These are phyloP conservation scores for Fusarium aywerte DNA, from an alignment of 2,329 filamentous ascomycete species.

Conservation along the genomic window DNA sequence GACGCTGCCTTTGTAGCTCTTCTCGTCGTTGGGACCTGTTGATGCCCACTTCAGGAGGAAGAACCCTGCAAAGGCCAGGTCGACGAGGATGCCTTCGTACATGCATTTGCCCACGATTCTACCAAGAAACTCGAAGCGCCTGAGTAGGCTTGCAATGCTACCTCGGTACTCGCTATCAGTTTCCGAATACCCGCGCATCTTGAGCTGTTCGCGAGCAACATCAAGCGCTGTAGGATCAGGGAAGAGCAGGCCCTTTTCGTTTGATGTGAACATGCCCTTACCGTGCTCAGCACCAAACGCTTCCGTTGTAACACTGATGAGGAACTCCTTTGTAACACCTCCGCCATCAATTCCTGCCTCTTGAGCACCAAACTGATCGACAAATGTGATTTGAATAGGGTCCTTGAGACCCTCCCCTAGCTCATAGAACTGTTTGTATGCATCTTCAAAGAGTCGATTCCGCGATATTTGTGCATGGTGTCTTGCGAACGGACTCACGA, in stretches of 20 bases:
- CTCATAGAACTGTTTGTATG: slow-evolving; percentile 82
- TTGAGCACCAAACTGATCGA: slow-evolving; percentile 85
- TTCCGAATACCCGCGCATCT: slow-evolving; percentile 62
- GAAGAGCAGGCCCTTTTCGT: slow-evolving; percentile 86
- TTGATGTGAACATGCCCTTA: slow-evolving; percentile 78
- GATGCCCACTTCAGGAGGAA: slow-evolving; percentile 96
- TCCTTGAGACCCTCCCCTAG: slow-evolving; percentile 89
- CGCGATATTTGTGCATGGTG: slow-evolving; percentile 85
- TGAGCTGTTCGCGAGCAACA: slow-evolving; percentile 69
- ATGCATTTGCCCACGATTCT: slow-evolving; percentile 95
- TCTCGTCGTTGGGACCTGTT: slow-evolving; percentile 70
- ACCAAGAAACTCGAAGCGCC: slow-evolving; percentile 89
- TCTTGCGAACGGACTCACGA: slow-evolving; percentile 55
- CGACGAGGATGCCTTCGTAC: slow-evolving; percentile 95
- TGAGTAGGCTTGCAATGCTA: slow-evolving; percentile 69
- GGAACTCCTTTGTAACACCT: slow-evolving; percentile 96
- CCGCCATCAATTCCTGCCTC: slow-evolving; percentile 98
- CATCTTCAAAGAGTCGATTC: slow-evolving; percentile 84
- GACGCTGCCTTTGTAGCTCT: slow-evolving; percentile 87
- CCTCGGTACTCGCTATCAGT: slow-evolving; percentile 66
- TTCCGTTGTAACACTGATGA: slow-evolving; percentile 87
- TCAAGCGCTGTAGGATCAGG: slow-evolving; percentile 86
- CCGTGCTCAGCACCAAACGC: slow-evolving; percentile 71
- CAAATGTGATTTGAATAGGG: slow-evolving; percentile 95
- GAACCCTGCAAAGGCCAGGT: slow-evolving; percentile 92